phyloP scores from a whole-genome alignment of 2,329 filamentous ascomycete genomes.

The Monilinia polystroma region DNA sequence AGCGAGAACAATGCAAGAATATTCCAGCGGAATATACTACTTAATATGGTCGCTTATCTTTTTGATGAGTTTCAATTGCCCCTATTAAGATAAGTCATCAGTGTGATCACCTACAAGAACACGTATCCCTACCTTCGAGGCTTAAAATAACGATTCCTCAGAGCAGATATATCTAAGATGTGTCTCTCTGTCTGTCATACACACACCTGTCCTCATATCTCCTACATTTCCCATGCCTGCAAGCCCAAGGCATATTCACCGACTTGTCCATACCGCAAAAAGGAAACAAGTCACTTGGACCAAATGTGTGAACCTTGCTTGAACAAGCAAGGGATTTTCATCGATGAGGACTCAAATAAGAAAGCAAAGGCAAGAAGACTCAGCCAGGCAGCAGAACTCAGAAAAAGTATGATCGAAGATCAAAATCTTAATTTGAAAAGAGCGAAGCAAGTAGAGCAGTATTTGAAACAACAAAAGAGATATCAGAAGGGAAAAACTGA shows the following conservation, averaged over 20 bases:
- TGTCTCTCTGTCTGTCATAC: slow-evolving; percentile 7
- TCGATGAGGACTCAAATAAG: neutral
- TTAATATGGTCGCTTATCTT: no score
- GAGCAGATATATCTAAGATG: neutral
- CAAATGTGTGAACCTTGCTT: neutral
- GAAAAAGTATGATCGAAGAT: neutral
- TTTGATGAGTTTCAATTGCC: neutral
- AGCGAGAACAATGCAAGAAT: neutral
- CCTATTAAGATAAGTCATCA: neutral
- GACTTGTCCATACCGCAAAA: neutral
- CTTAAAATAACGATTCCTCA: no score
- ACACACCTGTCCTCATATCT: neutral
- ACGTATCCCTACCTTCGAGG: no score
- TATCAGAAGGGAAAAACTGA: neutral
- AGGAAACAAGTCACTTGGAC: neutral
- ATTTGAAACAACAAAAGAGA: neutral
- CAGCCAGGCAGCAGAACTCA: neutral
- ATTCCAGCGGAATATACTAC: neutral
- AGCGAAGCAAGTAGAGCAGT: neutral
- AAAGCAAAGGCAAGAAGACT: neutral
- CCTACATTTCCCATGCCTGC: neutral
- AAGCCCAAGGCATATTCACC: neutral
- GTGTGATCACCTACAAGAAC: neutral
- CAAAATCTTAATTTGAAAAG: neutral
- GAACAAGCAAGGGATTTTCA: neutral